These are phyloP conservation scores for Decorospora gaudefroyi DNA, from an alignment of 2,329 filamentous ascomycete genomes.

Conservation along the genomic window DNA sequence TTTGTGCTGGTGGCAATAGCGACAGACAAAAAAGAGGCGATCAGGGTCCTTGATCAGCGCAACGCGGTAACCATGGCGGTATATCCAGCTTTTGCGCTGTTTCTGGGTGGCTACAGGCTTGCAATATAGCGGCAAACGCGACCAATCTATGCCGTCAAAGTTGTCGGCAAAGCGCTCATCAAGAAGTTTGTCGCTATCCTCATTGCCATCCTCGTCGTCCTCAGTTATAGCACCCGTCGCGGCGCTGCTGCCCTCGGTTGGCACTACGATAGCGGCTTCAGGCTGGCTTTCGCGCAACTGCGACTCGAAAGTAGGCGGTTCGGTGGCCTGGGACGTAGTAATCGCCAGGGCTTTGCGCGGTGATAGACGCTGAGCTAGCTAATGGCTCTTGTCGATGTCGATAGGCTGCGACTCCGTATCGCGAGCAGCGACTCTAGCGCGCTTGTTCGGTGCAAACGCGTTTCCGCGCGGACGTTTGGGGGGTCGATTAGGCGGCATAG, in stretches of 20 bases:
- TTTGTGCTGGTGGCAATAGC: constrained; percentile 6
- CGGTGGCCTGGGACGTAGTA: constrained; percentile 1
- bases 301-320: constrained; percentile 3
- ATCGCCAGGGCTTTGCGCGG: too few relatives aligned
- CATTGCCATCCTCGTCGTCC: not conserved
- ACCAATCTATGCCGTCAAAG: constrained; percentile 6
- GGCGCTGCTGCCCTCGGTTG: constrained; percentile 1
- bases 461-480: not conserved
- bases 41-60: constrained; percentile 3
- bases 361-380: constrained; percentile 1
- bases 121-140: constrained; percentile 2
- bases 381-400: not conserved
- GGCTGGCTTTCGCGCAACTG: constrained; percentile 2
- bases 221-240: constrained; percentile 4
- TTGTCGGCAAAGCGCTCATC: constrained; percentile 6
- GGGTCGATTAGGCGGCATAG: constrained; percentile 1
- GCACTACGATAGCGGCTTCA: constrained; percentile 1
- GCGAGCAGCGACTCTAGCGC: not conserved
- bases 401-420: constrained; percentile 1
- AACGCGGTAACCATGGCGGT: constrained; percentile 3
- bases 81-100: constrained; percentile 3
- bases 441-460: constrained; percentile 2
- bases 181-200: not conserved
- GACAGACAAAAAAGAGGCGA: constrained; percentile 4
- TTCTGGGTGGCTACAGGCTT: constrained; percentile 3